Evolutionary conservation across 108 stramenopile species (phyloP), one percentile per base, ranked within the genome.

Genomic region (Skeletonema marinoi): DNA sequence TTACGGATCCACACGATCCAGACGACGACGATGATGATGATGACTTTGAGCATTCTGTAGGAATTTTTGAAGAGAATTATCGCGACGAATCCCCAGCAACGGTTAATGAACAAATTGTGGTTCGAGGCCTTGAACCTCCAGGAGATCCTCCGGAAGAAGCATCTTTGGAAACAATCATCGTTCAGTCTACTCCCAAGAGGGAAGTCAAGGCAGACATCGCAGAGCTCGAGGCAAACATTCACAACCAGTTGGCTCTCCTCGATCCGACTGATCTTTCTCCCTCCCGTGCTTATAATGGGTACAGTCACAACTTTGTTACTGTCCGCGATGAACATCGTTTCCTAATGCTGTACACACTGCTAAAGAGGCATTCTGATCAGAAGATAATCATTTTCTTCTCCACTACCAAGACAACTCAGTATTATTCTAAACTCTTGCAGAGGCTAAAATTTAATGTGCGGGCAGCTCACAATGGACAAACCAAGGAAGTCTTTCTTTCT

Each of bases 321-420:
- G 82, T 83, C 50, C 39, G 41, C 33, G 67, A 77, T 36, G 54
- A 77, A 21, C 82, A 83, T 68, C 70, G 75, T 11, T 83, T 83
- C 44, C 71, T 77, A 13, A 21, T 75, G 51, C 72, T 83, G 29
- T 83, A 83, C 68, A 83, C 75, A 13, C 77, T 83, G 30, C 76
- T 83, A 51, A 72, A 77, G 60, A 66, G 68, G 1, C 21, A 76
- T 44, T 4, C 62, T 16, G 8, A 72, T 38, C 46, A 32, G 31
- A 83, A 72, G 48, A 73, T 82, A 7, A 50, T 77, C 3, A 25
- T 82, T 42, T 76, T 70, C 81, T 77, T 82, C 75, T 58, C 64
- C 65, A 82, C 75, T 13, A 82, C 65, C 66, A 70, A 72, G 56
- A 73, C 75, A 5, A 68, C 75, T 17, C 56, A 66, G 31, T 82